Base-by-base conservation (phyloP, 345 rosid species). In the Populus alba region DNA sequence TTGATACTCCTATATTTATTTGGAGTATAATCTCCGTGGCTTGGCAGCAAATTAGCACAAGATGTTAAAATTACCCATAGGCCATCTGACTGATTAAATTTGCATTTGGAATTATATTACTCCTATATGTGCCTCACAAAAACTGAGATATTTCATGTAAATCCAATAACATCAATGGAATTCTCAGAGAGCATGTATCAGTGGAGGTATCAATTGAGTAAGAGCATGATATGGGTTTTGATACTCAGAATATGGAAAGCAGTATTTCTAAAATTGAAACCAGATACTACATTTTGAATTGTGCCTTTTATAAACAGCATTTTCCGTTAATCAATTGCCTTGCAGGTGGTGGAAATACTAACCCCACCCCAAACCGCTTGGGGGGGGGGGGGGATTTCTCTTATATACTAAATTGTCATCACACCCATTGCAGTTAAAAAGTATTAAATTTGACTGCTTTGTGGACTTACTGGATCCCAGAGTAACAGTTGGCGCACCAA, bases 381-480 rank as follows among this genome's bases (percentile, higher is more conserved):
- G 10, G 49, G 17, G 9, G 7, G 41, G 9, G 41, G 41, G 41
- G 41, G 41, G 9, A 0, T 20, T 18, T 23, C 66, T 61, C 66
- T 61, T 65, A 1, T 65, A 29, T 25, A 9, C 9, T 15, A 23
- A 61, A 39, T 5, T 55, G 22, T 15, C 33, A 8, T 23, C 37
- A 3, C 38, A 33, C 53, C 12, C 4, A 76, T 16, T n/a, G 49
- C 49, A 45, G 49, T 45, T 17, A 6, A 35, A 41, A 27, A 39
- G 29, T 3, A 66, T 6, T 61, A 33, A 80, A 86, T n/a, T 27
- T 70, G 16, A 25, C 68, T 78, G 72, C 73, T 41, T 59, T 23
- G 55, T 66, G 68, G 76, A 77, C 95, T 95, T 81, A 92, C 97
- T 22, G 98, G 94, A 87, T 95, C 86, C 97, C 97, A 93, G 12